These are phyloP conservation scores for Suillus cothurnatus DNA, from an alignment of 768 basidiomycete species.

Conservation along the genomic window DNA sequence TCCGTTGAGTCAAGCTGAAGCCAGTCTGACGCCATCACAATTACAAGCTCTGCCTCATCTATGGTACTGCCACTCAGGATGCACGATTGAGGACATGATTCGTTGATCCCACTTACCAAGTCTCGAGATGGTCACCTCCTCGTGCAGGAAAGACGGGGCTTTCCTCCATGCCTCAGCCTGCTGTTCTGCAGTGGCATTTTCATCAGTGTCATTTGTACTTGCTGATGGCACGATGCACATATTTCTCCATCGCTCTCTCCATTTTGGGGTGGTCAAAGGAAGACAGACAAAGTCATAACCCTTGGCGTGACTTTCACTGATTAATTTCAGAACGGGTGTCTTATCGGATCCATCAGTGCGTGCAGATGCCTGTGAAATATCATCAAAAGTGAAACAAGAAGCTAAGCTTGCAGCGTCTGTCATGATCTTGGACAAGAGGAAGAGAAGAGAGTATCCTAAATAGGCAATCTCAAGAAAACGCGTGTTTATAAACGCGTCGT, in stretches of 20 bases:
- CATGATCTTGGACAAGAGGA: slow-evolving; percentile 21
- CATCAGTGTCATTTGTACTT: slow-evolving; percentile 36
- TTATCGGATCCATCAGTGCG: slow-evolving; percentile 28
- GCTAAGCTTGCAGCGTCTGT: slow-evolving; percentile 32
- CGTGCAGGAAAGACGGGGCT: slow-evolving; percentile 72
- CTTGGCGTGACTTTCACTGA: slow-evolving; percentile 54
- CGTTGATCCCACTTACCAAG: slow-evolving; percentile 50
- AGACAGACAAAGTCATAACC: slow-evolving; percentile 79
- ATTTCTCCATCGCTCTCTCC: slow-evolving; percentile 85
- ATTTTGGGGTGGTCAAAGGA: slow-evolving; percentile 87
- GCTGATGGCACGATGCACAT: slow-evolving; percentile 77
- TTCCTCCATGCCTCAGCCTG: slow-evolving; percentile 87
- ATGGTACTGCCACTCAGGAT: slow-evolving; percentile 18
- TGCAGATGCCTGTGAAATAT: slow-evolving; percentile 38
- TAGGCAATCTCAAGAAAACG: background rate
- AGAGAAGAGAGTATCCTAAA: background rate
- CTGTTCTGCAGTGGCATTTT: slow-evolving; percentile 50
- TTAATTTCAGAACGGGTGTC: slow-evolving; percentile 54
- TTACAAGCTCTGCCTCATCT: slow-evolving; percentile 77
- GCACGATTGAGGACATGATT: slow-evolving; percentile 18
- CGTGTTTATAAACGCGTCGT: slow-evolving; percentile 1
- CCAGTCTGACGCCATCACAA: slow-evolving; percentile 90
- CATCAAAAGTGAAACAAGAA: slow-evolving; percentile 33
- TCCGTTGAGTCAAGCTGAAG: slow-evolving; percentile 91
- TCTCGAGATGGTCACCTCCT: slow-evolving; percentile 88